These are phyloP conservation scores for Mycena belliarum DNA, from an alignment of 768 basidiomycete genomes.

Conservation along the genomic window DNA sequence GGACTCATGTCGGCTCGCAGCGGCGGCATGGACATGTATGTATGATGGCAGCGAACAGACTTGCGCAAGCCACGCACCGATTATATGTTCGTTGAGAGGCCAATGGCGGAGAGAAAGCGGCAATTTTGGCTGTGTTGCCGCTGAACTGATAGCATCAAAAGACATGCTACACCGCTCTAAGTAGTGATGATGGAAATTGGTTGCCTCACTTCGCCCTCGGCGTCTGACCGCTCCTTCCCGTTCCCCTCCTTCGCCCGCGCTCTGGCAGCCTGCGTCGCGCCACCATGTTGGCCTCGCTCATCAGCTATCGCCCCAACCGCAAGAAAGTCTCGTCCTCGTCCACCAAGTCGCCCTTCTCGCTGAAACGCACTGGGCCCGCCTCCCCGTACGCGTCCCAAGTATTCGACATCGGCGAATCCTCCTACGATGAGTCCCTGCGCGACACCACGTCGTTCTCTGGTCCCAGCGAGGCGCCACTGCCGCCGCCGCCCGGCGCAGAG, in stretches of 20 bases:
- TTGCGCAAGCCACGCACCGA: no score
- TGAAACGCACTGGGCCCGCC: conserved; percentile 7
- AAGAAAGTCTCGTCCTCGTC: conserved; percentile 16
- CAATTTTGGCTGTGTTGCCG: background rate
- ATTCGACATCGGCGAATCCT: conserved; percentile 20
- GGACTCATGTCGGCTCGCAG: no score
- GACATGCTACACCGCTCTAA: no score
- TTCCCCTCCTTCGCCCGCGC: background rate
- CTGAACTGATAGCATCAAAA: no score
- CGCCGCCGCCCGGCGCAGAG: background rate
- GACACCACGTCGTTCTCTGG: background rate
- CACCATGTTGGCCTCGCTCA: conserved; percentile 18
- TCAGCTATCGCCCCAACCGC: conserved; percentile 13
- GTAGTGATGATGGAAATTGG: background rate
- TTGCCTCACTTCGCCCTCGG: background rate
- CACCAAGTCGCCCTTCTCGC: conserved; percentile 16
- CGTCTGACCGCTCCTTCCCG: background rate
- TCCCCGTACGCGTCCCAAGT: conserved; percentile 20
- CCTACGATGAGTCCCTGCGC: conserved; percentile 6
- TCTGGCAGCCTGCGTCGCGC: background rate
- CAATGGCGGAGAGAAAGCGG: no score
- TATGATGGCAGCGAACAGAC: no score
- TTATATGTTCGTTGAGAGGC: no score
- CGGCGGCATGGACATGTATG: no score
- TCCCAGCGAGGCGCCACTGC: background rate